Conservation (phyloP, 208 protist species). For the Leishmania tarentolae region DNA sequence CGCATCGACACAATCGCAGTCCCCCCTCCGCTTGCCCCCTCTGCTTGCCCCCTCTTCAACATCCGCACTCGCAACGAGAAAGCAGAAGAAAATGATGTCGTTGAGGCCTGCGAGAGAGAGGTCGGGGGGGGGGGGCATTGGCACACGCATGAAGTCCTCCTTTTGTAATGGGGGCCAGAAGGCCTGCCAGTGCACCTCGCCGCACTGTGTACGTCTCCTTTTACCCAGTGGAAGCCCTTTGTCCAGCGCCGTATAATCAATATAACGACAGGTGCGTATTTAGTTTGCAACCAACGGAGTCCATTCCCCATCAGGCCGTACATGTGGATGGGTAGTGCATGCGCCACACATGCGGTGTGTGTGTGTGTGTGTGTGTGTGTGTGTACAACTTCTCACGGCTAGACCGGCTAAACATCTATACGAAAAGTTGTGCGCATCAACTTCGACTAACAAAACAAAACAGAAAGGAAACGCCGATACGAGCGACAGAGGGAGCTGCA, state of each 20-base stretch:
- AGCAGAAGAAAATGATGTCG: neutral
- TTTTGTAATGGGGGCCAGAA: neutral
- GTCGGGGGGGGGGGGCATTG: neutral
- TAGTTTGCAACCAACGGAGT: neutral
- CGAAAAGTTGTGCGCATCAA: neutral
- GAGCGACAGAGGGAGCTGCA: neutral
- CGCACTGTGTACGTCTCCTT: neutral
- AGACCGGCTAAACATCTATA: neutral
- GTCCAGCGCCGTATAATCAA: neutral
- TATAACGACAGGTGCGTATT: neutral
- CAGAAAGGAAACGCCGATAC: neutral
- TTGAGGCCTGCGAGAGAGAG: neutral
- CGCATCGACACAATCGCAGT: neutral
- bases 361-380: too few relatives aligned
- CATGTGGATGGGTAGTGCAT: neutral
- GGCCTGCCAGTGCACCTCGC: neutral
- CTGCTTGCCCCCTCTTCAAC: too few relatives aligned
- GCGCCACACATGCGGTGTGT: neutral
- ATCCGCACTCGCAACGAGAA: neutral
- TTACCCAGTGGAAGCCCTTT: neutral
- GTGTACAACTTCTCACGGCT: neutral
- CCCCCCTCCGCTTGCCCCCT: neutral
- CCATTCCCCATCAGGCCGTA: neutral
- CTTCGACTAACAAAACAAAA: neutral
- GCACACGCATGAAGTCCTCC: neutral